Evolutionary conservation across 306 rosid genomes (phyloP).

Genomic region (Quercus robur): DNA sequence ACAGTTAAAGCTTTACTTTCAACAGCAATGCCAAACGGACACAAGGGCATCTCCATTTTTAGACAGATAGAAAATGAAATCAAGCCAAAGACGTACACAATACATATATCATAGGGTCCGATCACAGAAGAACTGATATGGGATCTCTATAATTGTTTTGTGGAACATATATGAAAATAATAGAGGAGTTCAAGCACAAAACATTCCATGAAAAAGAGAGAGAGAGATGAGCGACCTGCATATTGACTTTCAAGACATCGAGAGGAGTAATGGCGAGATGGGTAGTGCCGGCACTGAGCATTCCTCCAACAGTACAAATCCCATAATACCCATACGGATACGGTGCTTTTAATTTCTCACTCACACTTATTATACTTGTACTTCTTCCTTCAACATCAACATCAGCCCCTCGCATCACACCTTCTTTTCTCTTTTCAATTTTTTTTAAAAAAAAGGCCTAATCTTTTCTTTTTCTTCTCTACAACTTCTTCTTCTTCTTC

Average conservation of each 20-base stretch:
- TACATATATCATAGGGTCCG: no score
- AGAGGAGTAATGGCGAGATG: slow-evolving; percentile 52
- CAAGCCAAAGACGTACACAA: no score
- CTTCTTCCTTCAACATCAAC: slow-evolving; percentile 23
- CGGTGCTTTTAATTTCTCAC: slow-evolving; percentile 23
- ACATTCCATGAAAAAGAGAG: not conserved
- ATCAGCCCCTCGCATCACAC: not conserved
- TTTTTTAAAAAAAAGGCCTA: no score
- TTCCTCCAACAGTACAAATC: slow-evolving; percentile 52
- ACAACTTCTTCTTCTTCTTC: no score
- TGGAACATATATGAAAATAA: not conserved
- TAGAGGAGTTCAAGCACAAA: not conserved
- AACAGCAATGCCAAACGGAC: no score
- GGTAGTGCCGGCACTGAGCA: slow-evolving; percentile 65
- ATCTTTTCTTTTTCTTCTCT: no score
- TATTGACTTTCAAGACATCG: slow-evolving; percentile 47
- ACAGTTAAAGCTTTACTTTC: no score
- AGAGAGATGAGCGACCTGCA: slow-evolving; percentile 2
- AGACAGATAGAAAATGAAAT: no score
- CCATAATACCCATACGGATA: slow-evolving; percentile 41
- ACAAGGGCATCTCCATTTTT: no score
- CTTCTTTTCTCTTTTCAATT: no score
- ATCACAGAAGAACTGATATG: no score
- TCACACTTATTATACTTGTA: not conserved
- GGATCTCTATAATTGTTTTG: no score